Conservation (phyloP, 2,329 filamentous ascomycete genomes). For the Aspergillus flavus region DNA sequence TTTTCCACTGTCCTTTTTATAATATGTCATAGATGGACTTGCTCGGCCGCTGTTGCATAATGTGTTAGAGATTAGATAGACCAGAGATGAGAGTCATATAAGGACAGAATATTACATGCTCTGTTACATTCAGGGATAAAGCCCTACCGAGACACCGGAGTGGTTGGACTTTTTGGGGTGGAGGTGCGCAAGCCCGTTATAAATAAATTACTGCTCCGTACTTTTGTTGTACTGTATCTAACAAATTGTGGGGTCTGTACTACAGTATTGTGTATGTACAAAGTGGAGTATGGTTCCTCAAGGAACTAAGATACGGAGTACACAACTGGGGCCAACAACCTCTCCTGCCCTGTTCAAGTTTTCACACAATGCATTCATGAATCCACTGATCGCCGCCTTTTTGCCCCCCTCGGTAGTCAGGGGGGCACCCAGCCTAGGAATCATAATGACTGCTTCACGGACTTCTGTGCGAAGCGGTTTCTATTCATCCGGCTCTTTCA, state of each 20-base stretch:
- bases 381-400: not conserved
- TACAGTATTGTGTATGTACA: too few relatives aligned
- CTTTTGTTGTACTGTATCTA: too few relatives aligned
- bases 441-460: not conserved
- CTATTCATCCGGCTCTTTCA: not conserved
- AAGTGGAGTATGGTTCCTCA: too few relatives aligned
- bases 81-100: not conserved
- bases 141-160: not conserved
- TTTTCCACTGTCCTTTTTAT: not conserved
- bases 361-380: too few relatives aligned
- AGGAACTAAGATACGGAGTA: too few relatives aligned
- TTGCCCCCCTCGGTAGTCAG: not conserved
- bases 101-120: not conserved
- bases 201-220: too few relatives aligned
- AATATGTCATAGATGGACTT: conserved; percentile 5
- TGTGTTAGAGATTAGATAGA: conserved; percentile 5
- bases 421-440: too few relatives aligned
- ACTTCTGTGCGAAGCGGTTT: not conserved
- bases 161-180: too few relatives aligned
- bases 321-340: too few relatives aligned
- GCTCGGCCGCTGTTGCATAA: not conserved
- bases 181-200: too few relatives aligned
- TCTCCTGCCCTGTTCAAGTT: too few relatives aligned
- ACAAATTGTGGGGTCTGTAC: too few relatives aligned
- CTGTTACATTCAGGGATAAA: not conserved